These are phyloP conservation scores for Talaromyces amestolkiae DNA, from an alignment of 2,329 filamentous ascomycete species.

Conservation along the genomic window DNA sequence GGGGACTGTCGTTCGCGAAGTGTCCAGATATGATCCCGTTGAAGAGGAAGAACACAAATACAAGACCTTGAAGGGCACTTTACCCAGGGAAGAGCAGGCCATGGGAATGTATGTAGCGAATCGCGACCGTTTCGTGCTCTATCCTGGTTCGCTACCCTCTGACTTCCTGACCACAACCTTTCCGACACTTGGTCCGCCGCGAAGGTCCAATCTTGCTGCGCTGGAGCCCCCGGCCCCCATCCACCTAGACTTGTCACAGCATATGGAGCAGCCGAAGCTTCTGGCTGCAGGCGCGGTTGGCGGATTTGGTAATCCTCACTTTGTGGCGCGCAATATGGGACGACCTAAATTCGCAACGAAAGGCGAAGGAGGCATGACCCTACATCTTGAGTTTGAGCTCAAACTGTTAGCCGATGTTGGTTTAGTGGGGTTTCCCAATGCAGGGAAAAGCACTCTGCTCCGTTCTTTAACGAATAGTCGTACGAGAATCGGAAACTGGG, in stretches of 20 bases:
- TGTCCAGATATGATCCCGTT: constrained; percentile 73
- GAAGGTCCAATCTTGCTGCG: constrained; percentile 58
- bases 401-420: constrained; percentile 95
- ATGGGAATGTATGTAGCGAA: constrained; percentile 43
- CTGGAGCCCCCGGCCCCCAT: constrained; percentile 72
- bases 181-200: constrained; percentile 55
- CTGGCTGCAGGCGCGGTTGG: constrained; percentile 85
- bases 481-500: constrained; percentile 88
- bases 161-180: constrained; percentile 61
- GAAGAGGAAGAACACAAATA: constrained; percentile 58
- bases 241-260: constrained; percentile 67
- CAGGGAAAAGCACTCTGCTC: constrained; percentile 89
- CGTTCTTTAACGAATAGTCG: constrained; percentile 84
- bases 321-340: constrained; percentile 70
- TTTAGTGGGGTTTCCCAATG: constrained; percentile 90
- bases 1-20: constrained; percentile 83
- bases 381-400: constrained; percentile 83
- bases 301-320: constrained; percentile 90
- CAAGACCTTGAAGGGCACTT: constrained; percentile 26
- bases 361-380: constrained; percentile 73
- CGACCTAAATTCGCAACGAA: constrained; percentile 85
- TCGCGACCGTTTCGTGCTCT: constrained; percentile 78
- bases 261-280: constrained; percentile 79
- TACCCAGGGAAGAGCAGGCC: constrained; percentile 41
- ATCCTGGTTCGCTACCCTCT: constrained; percentile 75